A percentile compares a stretch with the other conserved stretches of the same genome.
Evolutionary conservation across 805 yeast genomes (phyloP).

Genomic region (Wickerhamomyces alni): DNA sequence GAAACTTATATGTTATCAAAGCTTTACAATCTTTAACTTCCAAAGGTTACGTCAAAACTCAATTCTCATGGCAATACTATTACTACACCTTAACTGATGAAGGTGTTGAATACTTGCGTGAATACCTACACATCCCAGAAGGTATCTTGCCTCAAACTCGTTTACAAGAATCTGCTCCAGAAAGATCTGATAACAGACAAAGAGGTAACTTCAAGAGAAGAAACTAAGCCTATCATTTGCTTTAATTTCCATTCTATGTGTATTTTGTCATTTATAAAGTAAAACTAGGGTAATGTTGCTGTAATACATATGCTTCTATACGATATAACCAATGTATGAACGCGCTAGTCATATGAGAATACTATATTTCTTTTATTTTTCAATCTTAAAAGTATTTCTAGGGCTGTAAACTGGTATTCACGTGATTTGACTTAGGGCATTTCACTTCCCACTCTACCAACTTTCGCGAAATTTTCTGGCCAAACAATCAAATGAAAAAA

Average conservation of each 20-base stretch:
- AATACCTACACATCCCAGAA: constrained; percentile 97
- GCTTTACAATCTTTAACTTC: constrained; percentile 99
- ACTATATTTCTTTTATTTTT: too few species aligned
- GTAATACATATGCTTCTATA: not conserved
- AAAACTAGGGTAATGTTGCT: constrained; percentile 9
- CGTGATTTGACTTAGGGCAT: too few species aligned
- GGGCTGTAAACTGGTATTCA: too few species aligned
- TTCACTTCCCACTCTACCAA: too few species aligned
- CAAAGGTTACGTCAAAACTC: constrained; percentile 98
- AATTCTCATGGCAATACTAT: constrained; percentile 99
- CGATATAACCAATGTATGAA: too few species aligned
- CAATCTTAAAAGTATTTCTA: too few species aligned
- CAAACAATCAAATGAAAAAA: too few species aligned
- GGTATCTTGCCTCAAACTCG: constrained; percentile 98
- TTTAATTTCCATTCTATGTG: constrained; percentile 8
- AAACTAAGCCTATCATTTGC: constrained; percentile 17
- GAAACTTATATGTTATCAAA: constrained; percentile 96
- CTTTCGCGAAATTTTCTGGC: too few species aligned
- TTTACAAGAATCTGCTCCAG: constrained; percentile 90
- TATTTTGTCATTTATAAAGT: constrained; percentile 18
- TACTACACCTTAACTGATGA: constrained; percentile 99
- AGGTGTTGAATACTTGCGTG: constrained; percentile 98
- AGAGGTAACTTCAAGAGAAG: constrained; percentile 41
- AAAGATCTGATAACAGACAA: constrained; percentile 32
- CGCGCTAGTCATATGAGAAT: too few species aligned